These are phyloP conservation scores for Sapria himalayana DNA, from an alignment of 345 rosid genomes.

Conservation along the genomic window DNA sequence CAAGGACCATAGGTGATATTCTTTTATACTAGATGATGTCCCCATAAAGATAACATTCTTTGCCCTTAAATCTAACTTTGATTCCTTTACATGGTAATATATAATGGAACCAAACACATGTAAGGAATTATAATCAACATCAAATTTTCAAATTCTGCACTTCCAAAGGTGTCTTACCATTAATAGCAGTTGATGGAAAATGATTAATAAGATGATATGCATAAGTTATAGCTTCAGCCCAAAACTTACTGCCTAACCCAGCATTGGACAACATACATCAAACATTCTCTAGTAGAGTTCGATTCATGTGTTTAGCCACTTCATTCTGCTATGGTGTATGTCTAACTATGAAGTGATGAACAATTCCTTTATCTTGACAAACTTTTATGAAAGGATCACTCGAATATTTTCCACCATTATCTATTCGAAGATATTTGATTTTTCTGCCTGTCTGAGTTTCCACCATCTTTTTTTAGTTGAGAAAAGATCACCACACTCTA, in stretches of 20 bases:
- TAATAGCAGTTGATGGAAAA: neutral
- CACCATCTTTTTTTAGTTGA: too few species aligned
- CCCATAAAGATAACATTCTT: neutral
- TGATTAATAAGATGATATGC: neutral
- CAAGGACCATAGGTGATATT: neutral
- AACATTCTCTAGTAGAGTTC: too few species aligned
- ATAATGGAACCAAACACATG: neutral
- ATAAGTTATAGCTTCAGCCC: neutral
- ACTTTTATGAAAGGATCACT: too few species aligned
- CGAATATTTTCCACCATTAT: too few species aligned
- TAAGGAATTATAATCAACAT: neutral
- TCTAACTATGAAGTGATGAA: too few species aligned
- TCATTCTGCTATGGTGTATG: too few species aligned
- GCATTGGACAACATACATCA: neutral
- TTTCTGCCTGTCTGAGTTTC: too few species aligned
- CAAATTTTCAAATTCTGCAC: neutral
- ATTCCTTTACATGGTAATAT: neutral
- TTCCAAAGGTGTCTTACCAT: neutral
- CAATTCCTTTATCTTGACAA: too few species aligned
- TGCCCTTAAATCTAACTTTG: neutral
- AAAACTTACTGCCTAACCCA: neutral
- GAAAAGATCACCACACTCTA: too few species aligned
- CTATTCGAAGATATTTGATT: too few species aligned
- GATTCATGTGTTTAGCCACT: too few species aligned
- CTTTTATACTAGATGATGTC: neutral